Conservation (phyloP, 2,329 filamentous ascomycete genomes). For the Tolypocladium guangdongense region DNA sequence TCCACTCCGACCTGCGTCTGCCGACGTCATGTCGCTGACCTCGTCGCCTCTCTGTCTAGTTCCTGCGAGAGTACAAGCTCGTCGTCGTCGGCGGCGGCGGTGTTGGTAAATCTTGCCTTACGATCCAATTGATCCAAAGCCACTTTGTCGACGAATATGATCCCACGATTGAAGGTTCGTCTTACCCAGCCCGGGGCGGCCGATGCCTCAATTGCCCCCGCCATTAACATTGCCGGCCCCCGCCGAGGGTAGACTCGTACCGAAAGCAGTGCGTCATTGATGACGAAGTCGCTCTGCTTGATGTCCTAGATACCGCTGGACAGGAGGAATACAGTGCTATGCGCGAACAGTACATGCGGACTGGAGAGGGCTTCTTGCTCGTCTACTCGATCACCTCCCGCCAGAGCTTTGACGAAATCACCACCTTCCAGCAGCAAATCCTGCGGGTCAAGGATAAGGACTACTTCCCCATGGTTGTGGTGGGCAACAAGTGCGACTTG, state of each 20-base stretch:
- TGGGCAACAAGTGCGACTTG: slow-evolving; percentile 99
- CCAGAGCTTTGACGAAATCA: slow-evolving; percentile 96
- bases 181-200: not conserved
- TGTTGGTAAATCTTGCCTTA: slow-evolving; percentile 98
- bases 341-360: slow-evolving; percentile 99
- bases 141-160: slow-evolving; percentile 99
- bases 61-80: slow-evolving; percentile 85
- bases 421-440: slow-evolving; percentile 98
- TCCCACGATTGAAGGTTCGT: slow-evolving; percentile 92
- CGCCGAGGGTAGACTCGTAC: slow-evolving; percentile 68
- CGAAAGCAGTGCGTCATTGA: slow-evolving; percentile 99
- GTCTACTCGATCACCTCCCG: slow-evolving; percentile 97
- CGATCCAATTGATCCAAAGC: slow-evolving; percentile 89
- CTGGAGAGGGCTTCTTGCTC: slow-evolving; percentile 92
- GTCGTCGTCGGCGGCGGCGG: slow-evolving; percentile 97
- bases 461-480: slow-evolving; percentile 98
- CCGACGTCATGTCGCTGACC: not conserved
- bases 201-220: not conserved
- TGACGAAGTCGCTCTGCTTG: slow-evolving; percentile 92
- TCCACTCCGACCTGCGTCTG: not conserved
- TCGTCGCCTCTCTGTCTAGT: slow-evolving; percentile 34
- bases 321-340: slow-evolving; percentile 99
- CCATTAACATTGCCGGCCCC: slow-evolving; percentile 4
- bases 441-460: slow-evolving; percentile 98
- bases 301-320: slow-evolving; percentile 94